phyloP scores from a whole-genome alignment of 2,329 filamentous ascomycete genomes.

The Penicillium fuscoglaucum region DNA sequence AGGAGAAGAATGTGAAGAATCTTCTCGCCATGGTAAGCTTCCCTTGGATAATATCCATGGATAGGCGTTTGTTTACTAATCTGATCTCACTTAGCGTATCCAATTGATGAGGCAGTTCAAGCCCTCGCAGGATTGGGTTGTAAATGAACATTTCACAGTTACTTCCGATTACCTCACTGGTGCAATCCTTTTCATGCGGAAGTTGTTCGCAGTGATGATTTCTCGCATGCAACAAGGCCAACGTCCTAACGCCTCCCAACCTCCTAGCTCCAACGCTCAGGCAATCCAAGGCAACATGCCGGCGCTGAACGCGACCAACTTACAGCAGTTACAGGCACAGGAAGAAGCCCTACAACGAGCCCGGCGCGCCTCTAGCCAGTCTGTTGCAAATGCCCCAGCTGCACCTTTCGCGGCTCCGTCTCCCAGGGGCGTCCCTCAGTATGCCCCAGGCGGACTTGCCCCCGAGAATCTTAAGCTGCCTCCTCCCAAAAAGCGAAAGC shows the following conservation, averaged over 20 bases:
- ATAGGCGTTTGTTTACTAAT: constrained; percentile 16
- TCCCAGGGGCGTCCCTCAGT: constrained; percentile 59
- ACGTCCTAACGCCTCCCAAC: constrained; percentile 27
- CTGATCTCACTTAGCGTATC: constrained; percentile 35
- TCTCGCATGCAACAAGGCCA: constrained; percentile 35
- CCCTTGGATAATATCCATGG: not conserved
- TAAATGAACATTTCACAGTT: constrained; percentile 49
- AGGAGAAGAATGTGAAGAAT: constrained; percentile 42
- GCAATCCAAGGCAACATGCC: constrained; percentile 31
- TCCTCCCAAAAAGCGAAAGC: constrained; percentile 58
- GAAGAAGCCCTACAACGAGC: constrained; percentile 45
- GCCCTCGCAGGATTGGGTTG: constrained; percentile 40
- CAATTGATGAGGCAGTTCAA: constrained; percentile 51
- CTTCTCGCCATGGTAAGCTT: constrained; percentile 42
- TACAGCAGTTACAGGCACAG: constrained; percentile 50
- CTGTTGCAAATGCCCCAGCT: constrained; percentile 46
- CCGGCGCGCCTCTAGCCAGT: constrained; percentile 40
- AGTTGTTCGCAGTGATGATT: constrained; percentile 44
- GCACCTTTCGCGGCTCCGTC: constrained; percentile 56
- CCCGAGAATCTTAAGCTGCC: constrained; percentile 60
- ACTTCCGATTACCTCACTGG: constrained; percentile 40
- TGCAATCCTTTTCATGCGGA: constrained; percentile 42
- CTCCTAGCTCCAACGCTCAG: constrained; percentile 21
- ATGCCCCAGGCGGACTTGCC: constrained; percentile 53
- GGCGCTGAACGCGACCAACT: constrained; percentile 47